phyloP scores from a whole-genome alignment of 2,329 filamentous ascomycete species.

The Penicillium sp. region DNA sequence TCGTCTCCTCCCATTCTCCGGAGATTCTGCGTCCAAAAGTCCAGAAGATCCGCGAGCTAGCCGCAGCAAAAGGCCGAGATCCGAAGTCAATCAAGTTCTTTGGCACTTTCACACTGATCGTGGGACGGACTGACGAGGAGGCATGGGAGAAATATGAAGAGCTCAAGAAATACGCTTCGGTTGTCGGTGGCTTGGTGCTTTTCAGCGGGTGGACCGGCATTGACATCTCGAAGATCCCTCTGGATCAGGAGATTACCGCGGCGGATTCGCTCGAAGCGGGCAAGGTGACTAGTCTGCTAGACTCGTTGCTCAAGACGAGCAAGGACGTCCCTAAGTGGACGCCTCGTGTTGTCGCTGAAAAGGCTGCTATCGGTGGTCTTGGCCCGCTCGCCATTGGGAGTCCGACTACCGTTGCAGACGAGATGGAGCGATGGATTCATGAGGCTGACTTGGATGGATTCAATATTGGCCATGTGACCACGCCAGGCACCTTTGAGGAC shows the following conservation, averaged over 20 bases:
- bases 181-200: conserved; percentile 57
- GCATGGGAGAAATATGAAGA: conserved; percentile 56
- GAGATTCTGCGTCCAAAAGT: conserved; percentile 53
- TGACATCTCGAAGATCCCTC: conserved; percentile 58
- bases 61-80: conserved; percentile 55
- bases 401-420: conserved; percentile 49
- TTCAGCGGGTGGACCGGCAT: conserved; percentile 63
- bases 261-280: conserved; percentile 57
- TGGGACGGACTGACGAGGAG: conserved; percentile 53
- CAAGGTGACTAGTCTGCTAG: conserved; percentile 53
- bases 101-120: conserved; percentile 52
- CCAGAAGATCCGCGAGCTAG: conserved; percentile 55
- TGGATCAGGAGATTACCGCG: conserved; percentile 59
- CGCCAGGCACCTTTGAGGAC: conserved; percentile 56
- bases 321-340: conserved; percentile 52
- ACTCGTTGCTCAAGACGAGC: conserved; percentile 53
- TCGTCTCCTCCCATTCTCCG: conserved; percentile 58
- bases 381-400: conserved; percentile 53
- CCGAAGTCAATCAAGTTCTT: conserved; percentile 60
- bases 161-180: conserved; percentile 54
- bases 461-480: conserved; percentile 52
- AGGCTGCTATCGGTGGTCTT: conserved; percentile 52
- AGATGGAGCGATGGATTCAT: conserved; percentile 50
- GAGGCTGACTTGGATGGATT: conserved; percentile 48
- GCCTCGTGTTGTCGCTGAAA: conserved; percentile 49